phyloP scores from a whole-genome alignment of 2,329 filamentous ascomycete genomes.

The Curvularia sp. region DNA sequence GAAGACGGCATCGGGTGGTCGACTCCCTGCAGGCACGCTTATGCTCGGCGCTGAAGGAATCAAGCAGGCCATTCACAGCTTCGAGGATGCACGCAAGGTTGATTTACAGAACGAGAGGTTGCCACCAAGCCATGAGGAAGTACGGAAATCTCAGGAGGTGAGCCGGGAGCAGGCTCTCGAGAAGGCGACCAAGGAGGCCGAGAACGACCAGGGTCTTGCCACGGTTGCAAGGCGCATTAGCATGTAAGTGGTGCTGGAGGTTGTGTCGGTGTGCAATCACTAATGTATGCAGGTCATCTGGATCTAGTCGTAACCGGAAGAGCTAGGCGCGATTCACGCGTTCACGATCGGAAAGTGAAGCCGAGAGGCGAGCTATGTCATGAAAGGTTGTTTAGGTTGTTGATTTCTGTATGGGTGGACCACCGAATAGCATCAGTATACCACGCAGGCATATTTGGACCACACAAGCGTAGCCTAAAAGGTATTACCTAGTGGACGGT shows the following conservation, averaged over 20 bases:
- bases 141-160: constrained; percentile 80
- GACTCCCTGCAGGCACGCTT: constrained; percentile 90
- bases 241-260: constrained; percentile 75
- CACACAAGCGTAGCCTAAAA: constrained; percentile 35
- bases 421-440: constrained; percentile 35
- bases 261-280: constrained; percentile 1
- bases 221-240: constrained; percentile 89
- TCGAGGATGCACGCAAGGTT: constrained; percentile 96
- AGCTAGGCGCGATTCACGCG: constrained; percentile 36
- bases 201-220: constrained; percentile 88
- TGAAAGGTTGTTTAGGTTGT: constrained; percentile 15
- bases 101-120: constrained; percentile 96
- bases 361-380: constrained; percentile 9
- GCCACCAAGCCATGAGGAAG: constrained; percentile 91
- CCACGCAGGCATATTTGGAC: constrained; percentile 38
- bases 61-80: constrained; percentile 96
- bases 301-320: constrained; percentile 47
- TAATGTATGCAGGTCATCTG: constrained; percentile 50
- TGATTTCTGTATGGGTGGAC: constrained; percentile 31
- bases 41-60: constrained; percentile 99
- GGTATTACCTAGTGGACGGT: constrained; percentile 38
- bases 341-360: constrained; percentile 25
- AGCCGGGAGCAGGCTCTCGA: constrained; percentile 83
- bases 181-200: constrained; percentile 84
- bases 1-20: constrained; percentile 93